Conservation (phyloP, 768 basidiomycete species). For the Suillus subluteus region DNA sequence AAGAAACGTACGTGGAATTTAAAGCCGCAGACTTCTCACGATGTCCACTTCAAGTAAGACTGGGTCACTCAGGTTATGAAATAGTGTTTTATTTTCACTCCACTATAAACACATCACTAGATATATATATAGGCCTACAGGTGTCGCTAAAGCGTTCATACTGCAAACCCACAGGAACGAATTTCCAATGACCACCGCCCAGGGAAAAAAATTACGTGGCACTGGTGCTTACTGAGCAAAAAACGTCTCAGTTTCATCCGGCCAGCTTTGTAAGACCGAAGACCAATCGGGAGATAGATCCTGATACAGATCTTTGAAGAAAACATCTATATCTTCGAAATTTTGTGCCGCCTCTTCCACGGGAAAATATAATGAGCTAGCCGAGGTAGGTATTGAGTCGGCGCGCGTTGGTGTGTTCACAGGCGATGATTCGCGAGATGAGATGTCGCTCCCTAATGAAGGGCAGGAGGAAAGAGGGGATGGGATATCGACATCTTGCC, state of each 20-base stretch:
- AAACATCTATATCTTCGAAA: background rate
- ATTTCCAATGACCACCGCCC: background rate
- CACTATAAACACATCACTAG: background rate
- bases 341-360: background rate
- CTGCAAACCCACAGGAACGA: background rate
- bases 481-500: background rate
- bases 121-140: background rate
- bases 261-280: background rate
- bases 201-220: background rate
- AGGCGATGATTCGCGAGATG: background rate
- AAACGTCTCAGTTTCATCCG: background rate
- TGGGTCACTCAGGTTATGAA: background rate
- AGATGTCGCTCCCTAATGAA: background rate
- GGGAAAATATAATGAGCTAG: background rate
- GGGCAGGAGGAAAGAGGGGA: background rate
- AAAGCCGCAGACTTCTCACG: background rate
- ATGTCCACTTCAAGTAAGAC: background rate
- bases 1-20: background rate
- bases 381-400: background rate
- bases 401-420: background rate
- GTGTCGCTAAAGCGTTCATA: slow-evolving; percentile 3
- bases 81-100: background rate
- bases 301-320: background rate
- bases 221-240: background rate
- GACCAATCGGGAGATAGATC: background rate